Conservation (phyloP, 2,329 filamentous ascomycete genomes). For the Pseudogymnoascus sp. region DNA sequence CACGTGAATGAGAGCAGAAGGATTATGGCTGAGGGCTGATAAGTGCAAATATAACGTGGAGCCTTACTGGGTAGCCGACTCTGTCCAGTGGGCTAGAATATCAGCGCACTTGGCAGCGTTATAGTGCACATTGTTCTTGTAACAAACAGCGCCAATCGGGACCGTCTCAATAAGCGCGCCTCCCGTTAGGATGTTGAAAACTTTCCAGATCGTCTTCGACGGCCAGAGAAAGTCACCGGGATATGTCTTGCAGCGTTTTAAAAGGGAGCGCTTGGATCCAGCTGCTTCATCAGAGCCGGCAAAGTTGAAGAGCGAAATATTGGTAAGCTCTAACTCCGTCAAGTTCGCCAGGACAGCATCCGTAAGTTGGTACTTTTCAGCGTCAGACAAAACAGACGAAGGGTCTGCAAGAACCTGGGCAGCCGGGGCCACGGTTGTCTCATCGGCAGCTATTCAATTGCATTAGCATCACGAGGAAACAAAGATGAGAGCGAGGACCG, state of each 20-base stretch:
- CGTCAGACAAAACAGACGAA: neutral
- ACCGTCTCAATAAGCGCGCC: constrained; percentile 33
- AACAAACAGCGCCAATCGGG: constrained; percentile 10
- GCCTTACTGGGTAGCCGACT: constrained; percentile 30
- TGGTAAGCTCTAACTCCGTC: constrained; percentile 11
- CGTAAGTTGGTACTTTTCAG: constrained; percentile 17
- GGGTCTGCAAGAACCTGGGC: neutral
- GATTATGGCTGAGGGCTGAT: constrained; percentile 13
- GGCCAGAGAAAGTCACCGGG: constrained; percentile 36
- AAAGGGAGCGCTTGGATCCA: neutral
- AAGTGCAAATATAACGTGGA: constrained; percentile 15
- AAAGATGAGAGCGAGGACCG: neutral
- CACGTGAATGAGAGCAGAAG: constrained; percentile 16
- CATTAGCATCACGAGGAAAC: neutral
- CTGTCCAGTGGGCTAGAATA: constrained; percentile 25
- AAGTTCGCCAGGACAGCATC: constrained; percentile 16
- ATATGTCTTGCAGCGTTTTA: constrained; percentile 17
- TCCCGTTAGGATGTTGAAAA: constrained; percentile 36
- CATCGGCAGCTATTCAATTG: neutral
- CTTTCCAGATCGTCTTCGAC: constrained; percentile 34
- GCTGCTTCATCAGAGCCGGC: neutral
- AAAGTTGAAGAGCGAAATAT: constrained; percentile 13
- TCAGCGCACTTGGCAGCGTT: constrained; percentile 7
- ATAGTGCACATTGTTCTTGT: constrained; percentile 9
- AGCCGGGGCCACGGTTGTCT: neutral